phyloP scores from a whole-genome alignment of 306 rosid species.

The Lathyrus oleraceus region DNA sequence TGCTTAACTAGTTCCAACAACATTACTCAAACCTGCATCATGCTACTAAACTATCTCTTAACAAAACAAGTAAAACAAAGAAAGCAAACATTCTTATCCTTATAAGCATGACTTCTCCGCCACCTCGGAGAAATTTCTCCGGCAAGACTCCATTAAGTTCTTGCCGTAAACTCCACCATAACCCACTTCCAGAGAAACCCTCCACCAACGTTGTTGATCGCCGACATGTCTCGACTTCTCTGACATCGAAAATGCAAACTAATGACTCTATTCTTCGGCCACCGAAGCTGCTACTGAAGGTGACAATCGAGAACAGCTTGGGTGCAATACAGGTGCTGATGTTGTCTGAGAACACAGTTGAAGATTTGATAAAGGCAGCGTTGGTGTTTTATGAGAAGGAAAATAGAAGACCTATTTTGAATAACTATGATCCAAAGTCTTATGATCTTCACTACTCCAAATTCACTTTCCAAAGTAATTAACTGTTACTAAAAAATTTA shows the following conservation, averaged over 20 bases:
- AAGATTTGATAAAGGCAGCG: constrained; percentile 50
- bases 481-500: neutral
- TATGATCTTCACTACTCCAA: constrained; percentile 63
- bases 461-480: constrained; percentile 54
- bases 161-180: neutral
- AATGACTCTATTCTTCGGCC: neutral
- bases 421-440: constrained; percentile 43
- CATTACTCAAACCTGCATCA: neutral
- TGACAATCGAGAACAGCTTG: constrained; percentile 52
- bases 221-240: constrained; percentile 28
- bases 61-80: neutral
- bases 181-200: constrained; percentile 5
- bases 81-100: constrained; percentile 38
- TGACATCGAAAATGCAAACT: neutral
- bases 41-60: neutral
- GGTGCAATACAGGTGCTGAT: constrained; percentile 60
- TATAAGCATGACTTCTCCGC: constrained; percentile 36
- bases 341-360: constrained; percentile 47
- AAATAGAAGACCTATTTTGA: constrained; percentile 60
- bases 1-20: neutral
- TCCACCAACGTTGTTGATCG: constrained; percentile 13
- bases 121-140: constrained; percentile 38
- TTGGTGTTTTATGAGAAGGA: constrained; percentile 47
- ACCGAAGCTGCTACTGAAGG: constrained; percentile 54
- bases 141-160: neutral